Conservation (phyloP, 176 grass and related monocot genomes). For the Triticum timopheevii region DNA sequence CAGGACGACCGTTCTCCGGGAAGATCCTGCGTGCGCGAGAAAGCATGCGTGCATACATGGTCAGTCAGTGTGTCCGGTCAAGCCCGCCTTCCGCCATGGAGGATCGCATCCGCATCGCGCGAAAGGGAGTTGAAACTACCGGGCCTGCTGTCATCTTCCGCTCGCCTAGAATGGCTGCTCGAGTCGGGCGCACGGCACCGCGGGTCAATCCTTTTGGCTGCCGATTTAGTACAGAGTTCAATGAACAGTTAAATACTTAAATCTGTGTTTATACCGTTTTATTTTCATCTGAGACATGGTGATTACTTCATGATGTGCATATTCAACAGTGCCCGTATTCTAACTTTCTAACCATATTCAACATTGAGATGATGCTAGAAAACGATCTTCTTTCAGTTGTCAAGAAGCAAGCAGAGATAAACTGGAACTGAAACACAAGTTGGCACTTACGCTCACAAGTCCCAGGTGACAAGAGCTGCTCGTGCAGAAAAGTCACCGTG, state of each 20-base stretch:
- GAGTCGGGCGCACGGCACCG: background rate
- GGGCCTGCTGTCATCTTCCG: slow-evolving; percentile 9
- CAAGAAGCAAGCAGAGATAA: background rate
- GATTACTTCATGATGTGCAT: background rate
- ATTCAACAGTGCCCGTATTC: background rate
- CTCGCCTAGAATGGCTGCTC: slow-evolving; percentile 1
- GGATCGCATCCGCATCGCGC: background rate
- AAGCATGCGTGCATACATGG: background rate
- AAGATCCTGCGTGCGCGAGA: background rate
- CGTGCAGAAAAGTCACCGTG: slow-evolving; percentile 1
- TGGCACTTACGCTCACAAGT: slow-evolving; percentile 7
- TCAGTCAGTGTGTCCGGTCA: background rate
- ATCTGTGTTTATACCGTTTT: background rate
- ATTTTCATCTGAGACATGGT: background rate
- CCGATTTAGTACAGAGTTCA: background rate
- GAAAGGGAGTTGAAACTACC: slow-evolving; percentile 38
- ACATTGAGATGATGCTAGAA: background rate
- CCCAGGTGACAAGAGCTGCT: background rate
- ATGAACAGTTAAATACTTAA: background rate
- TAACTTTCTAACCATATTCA: background rate
- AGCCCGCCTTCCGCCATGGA: background rate
- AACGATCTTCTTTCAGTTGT: background rate
- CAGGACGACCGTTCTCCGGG: background rate
- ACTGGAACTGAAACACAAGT: slow-evolving; percentile 8
- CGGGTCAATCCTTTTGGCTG: slow-evolving; percentile 27